These are phyloP conservation scores for Pythium rishiriense DNA, from an alignment of 352 stramenopile genomes.

Conservation along the genomic window DNA sequence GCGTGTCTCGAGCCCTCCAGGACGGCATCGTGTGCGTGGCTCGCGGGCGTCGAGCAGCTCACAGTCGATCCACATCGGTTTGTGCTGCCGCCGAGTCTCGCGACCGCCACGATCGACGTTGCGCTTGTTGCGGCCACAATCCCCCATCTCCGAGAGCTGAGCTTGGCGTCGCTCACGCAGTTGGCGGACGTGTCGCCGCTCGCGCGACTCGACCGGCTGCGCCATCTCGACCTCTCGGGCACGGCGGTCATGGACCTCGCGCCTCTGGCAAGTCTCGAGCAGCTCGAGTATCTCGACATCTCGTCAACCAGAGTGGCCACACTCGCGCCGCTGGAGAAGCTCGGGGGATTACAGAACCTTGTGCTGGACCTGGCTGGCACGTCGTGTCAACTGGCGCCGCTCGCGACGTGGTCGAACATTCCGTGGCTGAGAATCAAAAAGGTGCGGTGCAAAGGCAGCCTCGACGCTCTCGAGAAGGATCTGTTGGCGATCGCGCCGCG, in stretches of 20 bases:
- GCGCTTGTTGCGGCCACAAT: neutral
- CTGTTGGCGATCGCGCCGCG: neutral
- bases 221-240: constrained; percentile 13
- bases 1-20: neutral
- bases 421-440: neutral
- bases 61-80: constrained; percentile 6
- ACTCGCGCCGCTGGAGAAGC: constrained; percentile 2
- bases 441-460: neutral
- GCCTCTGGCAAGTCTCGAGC: neutral
- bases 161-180: neutral
- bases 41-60: constrained; percentile 1
- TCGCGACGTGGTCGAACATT: neutral
- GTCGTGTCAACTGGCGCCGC: neutral
- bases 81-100: neutral
- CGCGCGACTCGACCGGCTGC: neutral
- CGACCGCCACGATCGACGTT: neutral
- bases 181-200: constrained; percentile 7
- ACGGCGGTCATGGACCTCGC: constrained; percentile 17
- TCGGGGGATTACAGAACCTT: neutral
- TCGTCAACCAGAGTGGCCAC: neutral
- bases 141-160: constrained; percentile 1
- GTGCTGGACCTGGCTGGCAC: neutral
- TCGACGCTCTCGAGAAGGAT: neutral
- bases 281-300: constrained; percentile 8
- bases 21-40: neutral